These are phyloP conservation scores for Botryosphaeria agaves DNA, from an alignment of 2,329 filamentous ascomycete species.

Conservation along the genomic window DNA sequence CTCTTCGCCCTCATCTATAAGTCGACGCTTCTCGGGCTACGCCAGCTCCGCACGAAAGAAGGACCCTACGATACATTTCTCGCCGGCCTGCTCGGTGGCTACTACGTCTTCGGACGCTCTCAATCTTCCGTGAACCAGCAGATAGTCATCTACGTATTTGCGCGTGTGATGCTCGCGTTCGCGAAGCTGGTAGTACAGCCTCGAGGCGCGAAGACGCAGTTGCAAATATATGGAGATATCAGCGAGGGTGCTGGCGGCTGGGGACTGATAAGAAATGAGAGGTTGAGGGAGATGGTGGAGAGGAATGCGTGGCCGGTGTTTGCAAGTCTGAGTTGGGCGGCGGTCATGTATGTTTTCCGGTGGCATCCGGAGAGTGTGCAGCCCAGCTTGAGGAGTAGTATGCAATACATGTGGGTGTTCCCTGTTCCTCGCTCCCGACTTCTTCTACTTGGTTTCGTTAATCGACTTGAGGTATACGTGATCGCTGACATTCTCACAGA, in stretches of 20 bases:
- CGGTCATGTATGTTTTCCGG: constrained; percentile 90
- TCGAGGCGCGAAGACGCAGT: constrained; percentile 18
- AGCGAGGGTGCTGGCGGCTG: constrained; percentile 22
- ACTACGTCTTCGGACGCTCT: constrained; percentile 77
- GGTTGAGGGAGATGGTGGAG: constrained; percentile 19
- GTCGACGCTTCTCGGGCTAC: constrained; percentile 56
- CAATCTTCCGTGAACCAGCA: constrained; percentile 80
- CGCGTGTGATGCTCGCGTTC: constrained; percentile 68
- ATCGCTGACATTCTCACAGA: constrained; percentile 22
- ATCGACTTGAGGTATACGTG: not conserved
- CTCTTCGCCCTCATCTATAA: constrained; percentile 90
- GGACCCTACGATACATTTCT: constrained; percentile 71
- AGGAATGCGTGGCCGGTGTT: constrained; percentile 83
- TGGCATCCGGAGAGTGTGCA: constrained; percentile 86
- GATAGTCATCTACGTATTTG: constrained; percentile 97
- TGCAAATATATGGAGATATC: no score
- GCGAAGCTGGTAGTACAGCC: constrained; percentile 68
- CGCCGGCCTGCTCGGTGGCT: constrained; percentile 76
- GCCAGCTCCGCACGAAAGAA: constrained; percentile 31
- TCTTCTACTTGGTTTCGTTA: constrained; percentile 2
- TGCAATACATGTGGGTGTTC: constrained; percentile 79
- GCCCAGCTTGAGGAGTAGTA: constrained; percentile 79
- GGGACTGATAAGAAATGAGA: constrained; percentile 19
- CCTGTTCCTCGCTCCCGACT: constrained; percentile 3
- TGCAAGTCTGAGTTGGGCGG: constrained; percentile 76